Evolutionary conservation across 148 eudicot genomes (phyloP).

Genomic region (Chenopodium formosanum): DNA sequence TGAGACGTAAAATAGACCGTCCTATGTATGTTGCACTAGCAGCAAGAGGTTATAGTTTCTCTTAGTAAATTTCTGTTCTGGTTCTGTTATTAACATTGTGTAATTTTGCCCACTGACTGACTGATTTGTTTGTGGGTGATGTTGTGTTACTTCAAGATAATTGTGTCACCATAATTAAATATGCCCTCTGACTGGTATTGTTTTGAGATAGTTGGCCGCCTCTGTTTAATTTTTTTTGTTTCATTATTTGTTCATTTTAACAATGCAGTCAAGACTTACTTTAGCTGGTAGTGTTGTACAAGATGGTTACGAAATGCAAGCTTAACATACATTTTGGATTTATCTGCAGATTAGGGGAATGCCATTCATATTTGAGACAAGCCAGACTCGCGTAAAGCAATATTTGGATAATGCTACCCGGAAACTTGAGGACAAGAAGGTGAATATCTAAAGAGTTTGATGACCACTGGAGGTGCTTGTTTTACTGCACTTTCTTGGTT

Average conservation of each 20-base stretch:
- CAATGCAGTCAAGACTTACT: background rate
- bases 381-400: conserved; percentile 41
- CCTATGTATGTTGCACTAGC: too few relatives aligned
- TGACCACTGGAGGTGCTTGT: conserved; percentile 22
- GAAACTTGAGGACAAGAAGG: conserved; percentile 24
- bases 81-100: background rate
- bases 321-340: background rate
- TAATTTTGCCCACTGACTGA: background rate
- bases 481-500: conserved; percentile 31
- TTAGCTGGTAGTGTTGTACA: background rate
- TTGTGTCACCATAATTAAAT: background rate
- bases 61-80: background rate
- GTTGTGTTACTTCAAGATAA: too few relatives aligned
- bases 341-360: conserved; percentile 52
- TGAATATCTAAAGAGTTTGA: conserved; percentile 9
- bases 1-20: background rate
- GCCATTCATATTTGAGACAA: conserved; percentile 65
- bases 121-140: too few relatives aligned
- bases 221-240: background rate
- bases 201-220: background rate
- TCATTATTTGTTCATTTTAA: too few relatives aligned
- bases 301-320: background rate
- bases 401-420: conserved; percentile 38
- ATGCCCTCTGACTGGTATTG: too few relatives aligned
- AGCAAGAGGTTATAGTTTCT: too few relatives aligned